Base-by-base conservation (phyloP, 1,284 basidiomycete genomes). In the Filobasidium uniguttulatum region DNA sequence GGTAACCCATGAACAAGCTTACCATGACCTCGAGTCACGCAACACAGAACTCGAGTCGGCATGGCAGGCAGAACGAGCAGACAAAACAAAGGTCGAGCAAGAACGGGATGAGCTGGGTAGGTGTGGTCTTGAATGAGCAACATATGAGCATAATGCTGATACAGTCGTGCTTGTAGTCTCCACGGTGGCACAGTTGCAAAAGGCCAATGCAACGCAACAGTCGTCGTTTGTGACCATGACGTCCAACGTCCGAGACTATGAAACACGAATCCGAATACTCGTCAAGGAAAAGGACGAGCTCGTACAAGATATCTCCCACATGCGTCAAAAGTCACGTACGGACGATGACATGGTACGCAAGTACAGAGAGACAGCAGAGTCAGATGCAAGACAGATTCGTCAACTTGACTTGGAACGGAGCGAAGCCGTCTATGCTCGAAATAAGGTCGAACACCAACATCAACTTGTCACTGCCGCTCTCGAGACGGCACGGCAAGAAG, bases 361-460 rank as follows among this genome's bases (percentile, higher is more conserved):
- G 25, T 52, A 52, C 50, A 44, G 46, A 28, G 50, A 52, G 31
- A 52, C 31, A 19, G 43, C 46, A n/a, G 53, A 54, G n/a, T 50
- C 48, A 22, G 53, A 54, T 43, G 41, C 43, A 3, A 29, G 50
- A 1, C 50, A 52, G 10, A 55, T 55, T 25, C 46, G 50, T 20
- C 46, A 50, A 25, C 31, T 55, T 28, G 53, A 55, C 25, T 30
- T 48, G n/a, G 53, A 55, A 43, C 49, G 53, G 12, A 36, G 37
- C 30, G 49, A 55, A 48, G 53, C 53, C 23, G 44, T 52, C 19
- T 25, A 47, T 10, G 50, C 45, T 8, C 48, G 41, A 37, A 52
- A 48, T 29, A 52, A 48, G 44, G 46, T 49, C 29, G 50, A 55
- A 43, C 53, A 55, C 33, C 41, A 55, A 38, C 41, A 55, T n/a